A percentile compares a stretch with the other conserved stretches of the same genome.
Conservation (phyloP, 2,329 filamentous ascomycete genomes). For the Alternaria arbusti region DNA sequence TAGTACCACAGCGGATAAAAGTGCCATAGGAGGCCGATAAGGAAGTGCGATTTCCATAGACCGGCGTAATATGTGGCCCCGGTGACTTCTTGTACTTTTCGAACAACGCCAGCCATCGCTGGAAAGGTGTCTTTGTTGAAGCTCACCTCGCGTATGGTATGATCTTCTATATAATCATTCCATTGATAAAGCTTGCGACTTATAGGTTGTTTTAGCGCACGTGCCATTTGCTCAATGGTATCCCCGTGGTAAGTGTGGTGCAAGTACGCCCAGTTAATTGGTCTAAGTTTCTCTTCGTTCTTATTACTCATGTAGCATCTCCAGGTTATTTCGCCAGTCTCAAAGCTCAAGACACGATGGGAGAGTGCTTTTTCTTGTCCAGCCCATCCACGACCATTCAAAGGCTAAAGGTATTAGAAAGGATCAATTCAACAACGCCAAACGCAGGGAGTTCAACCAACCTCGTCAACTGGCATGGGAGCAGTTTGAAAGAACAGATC, state of each 20-base stretch:
- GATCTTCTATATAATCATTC: neutral
- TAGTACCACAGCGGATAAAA: too few relatives aligned
- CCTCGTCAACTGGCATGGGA: neutral
- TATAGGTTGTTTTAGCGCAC: too few relatives aligned
- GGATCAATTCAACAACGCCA: neutral
- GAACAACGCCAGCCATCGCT: neutral
- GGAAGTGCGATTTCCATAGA: neutral
- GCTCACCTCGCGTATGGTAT: neutral
- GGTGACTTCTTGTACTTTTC: neutral
- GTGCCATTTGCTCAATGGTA: too few relatives aligned
- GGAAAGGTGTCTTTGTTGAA: neutral
- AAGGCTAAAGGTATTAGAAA: neutral
- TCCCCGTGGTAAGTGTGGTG: neutral
- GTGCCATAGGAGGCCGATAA: neutral
- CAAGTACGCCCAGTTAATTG: neutral
- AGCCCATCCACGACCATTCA: neutral
- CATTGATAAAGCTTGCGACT: neutral
- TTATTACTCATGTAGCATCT: neutral
- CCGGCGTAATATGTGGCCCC: neutral
- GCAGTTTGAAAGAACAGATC: neutral
- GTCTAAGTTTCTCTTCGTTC: neutral
- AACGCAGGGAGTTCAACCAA: neutral
- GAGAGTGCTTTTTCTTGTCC: neutral
- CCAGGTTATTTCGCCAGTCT: neutral
- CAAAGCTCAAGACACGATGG: neutral